phyloP scores from a whole-genome alignment of 2,329 filamentous ascomycete species.

The Penicillium crustosum region DNA sequence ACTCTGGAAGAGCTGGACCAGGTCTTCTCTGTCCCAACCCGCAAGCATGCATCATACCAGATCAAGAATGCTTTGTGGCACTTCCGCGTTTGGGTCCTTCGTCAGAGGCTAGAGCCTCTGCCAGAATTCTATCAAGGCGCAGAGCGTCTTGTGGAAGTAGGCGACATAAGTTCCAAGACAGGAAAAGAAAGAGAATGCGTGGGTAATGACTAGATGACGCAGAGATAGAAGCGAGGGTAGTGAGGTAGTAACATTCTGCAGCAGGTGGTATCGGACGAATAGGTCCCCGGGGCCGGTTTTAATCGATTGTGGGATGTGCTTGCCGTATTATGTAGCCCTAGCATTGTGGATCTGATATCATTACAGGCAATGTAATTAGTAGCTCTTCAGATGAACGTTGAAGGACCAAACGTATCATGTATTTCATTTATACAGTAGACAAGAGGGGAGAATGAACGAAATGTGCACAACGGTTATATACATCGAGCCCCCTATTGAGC shows the following conservation, averaged over 20 bases:
- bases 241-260: background rate
- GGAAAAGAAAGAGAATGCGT: background rate
- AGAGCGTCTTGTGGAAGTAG: constrained; percentile 24
- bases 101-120: constrained; percentile 38
- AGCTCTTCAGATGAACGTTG: background rate
- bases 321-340: background rate
- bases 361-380: background rate
- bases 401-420: background rate
- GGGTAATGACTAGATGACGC: background rate
- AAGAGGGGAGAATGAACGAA: background rate
- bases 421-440: background rate
- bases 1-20: constrained; percentile 52
- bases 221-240: background rate
- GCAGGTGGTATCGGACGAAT: background rate
- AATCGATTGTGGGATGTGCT: background rate
- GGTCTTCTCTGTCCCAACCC: constrained; percentile 54
- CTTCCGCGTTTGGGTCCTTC: constrained; percentile 41
- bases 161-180: background rate
- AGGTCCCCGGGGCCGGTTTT: background rate
- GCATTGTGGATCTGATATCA: background rate
- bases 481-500: background rate
- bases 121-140: constrained; percentile 36
- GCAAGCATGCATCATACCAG: constrained; percentile 44
- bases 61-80: constrained; percentile 42
- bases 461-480: background rate